Base-by-base conservation (phyloP, 2,329 filamentous ascomycete species). In the Graphiopsis chlorocephala region DNA sequence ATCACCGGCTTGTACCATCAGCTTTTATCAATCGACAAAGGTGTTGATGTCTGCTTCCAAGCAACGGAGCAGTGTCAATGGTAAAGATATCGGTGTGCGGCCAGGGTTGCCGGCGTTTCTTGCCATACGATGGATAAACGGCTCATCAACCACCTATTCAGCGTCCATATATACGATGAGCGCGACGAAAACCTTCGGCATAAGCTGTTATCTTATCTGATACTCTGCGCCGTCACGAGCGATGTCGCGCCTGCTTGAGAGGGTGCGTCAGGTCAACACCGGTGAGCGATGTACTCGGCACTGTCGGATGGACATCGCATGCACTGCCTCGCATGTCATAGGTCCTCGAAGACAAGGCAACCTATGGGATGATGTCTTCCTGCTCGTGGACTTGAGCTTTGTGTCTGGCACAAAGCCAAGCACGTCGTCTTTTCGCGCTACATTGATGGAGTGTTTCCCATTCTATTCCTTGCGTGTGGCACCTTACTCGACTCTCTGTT, bases 181-280 rank as follows among this genome's bases (percentile, higher is more conserved):
- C 38, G n/a, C 38, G 23, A 20, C 38, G 17, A 45, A 45, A 4
- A 10, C n/a, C 38, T n/a, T 53, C 50, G 50, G 50, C 50, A 28
- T 53, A 53, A 29, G 50, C 50, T 31, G 17, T 53, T 31, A 53
- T 53, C 50, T 53, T 53, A 53, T 53, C 50, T 50, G 48, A 31
- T n/a, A 52, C 48, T 10, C 17, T 45, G 38, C 38, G 38, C 38
- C 38, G 20, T n/a, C 10, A 45, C 10, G 38, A 45, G 38, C 38
- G 38, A 53, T 31, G 14, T 53, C 26, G 50, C 50, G 28, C 17
- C 26, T 31, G 26, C 28, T n/a, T 6, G 26, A 53, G 17, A 53
- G 11, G 26, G 38, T 45, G 38, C 38, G 10, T 45, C 38, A 53
- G 28, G 26, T 11, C 50, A 11, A 53, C n/a, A 29, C 50, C 50